Evolutionary conservation across 176 grass and related monocot genomes (phyloP).

Genomic region (Thalia dealbata): DNA sequence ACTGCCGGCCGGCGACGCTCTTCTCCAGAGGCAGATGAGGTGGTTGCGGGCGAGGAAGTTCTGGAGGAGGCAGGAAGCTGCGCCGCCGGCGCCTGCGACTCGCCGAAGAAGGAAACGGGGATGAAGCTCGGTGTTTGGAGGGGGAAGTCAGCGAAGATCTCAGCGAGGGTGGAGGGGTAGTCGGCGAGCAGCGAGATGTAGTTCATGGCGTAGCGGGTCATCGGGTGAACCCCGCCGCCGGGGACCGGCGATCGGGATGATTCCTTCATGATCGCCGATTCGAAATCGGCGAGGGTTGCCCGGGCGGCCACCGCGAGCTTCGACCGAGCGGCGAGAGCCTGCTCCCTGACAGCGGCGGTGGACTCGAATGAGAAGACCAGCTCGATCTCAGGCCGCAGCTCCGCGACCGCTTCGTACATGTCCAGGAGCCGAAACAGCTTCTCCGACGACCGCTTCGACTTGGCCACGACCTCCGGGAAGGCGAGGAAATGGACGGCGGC

Average conservation of each 20-base stretch:
- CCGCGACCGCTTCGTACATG: conserved; percentile 33
- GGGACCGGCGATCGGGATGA: conserved; percentile 17
- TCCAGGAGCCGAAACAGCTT: conserved; percentile 64
- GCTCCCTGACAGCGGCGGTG: neutral
- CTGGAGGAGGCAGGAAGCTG: neutral
- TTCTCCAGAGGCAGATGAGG: neutral
- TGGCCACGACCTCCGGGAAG: conserved; percentile 29
- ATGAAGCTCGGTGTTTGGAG: neutral
- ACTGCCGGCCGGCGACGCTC: neutral
- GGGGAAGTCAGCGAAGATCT: conserved; percentile 17
- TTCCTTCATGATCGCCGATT: conserved; percentile 52
- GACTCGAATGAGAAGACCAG: conserved; percentile 29
- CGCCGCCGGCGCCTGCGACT: neutral
- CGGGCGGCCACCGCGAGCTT: conserved; percentile 31
- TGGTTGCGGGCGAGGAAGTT: neutral
- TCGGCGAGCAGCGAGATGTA: conserved; percentile 56
- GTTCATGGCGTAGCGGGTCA: conserved; percentile 74
- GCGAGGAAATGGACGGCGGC: conserved; percentile 30
- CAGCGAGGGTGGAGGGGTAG: conserved; percentile 29
- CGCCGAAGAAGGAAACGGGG: conserved; percentile 1
- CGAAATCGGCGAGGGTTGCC: conserved; percentile 14
- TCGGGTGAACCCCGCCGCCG: conserved; percentile 48
- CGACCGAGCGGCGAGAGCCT: conserved; percentile 3
- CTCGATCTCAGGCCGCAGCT: conserved; percentile 30
- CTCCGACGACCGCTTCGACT: conserved; percentile 30